Conservation (phyloP, 352 stramenopile species). For the Globisporangium camurandrum region DNA sequence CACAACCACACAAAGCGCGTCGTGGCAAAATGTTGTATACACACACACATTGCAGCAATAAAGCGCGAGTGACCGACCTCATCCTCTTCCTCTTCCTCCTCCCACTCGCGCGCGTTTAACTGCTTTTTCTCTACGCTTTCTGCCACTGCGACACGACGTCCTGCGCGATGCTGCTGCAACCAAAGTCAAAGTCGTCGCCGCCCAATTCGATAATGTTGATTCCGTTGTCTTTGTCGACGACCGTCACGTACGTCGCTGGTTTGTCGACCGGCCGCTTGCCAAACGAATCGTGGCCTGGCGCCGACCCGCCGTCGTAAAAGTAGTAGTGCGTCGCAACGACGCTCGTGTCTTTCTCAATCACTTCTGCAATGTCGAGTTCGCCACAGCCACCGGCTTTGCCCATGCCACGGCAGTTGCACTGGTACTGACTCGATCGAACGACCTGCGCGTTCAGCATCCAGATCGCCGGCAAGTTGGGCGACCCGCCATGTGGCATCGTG, state of each 20-base stretch:
- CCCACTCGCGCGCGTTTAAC: slow-evolving; percentile 20
- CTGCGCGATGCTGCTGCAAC: slow-evolving; percentile 28
- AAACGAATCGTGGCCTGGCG: slow-evolving; percentile 59
- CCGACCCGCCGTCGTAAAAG: slow-evolving; percentile 54
- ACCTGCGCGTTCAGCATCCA: slow-evolving; percentile 72
- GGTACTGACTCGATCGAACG: slow-evolving; percentile 65
- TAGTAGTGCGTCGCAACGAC: slow-evolving; percentile 76
- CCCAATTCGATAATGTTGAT: slow-evolving; percentile 63
- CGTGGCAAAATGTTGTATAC: too few species aligned
- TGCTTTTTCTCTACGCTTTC: slow-evolving; percentile 29
- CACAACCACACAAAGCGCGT: too few species aligned
- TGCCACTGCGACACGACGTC: slow-evolving; percentile 57
- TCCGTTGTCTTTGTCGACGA: slow-evolving; percentile 59
- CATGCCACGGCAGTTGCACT: slow-evolving; percentile 74
- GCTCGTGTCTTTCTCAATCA: slow-evolving; percentile 51
- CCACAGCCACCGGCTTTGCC: slow-evolving; percentile 57
- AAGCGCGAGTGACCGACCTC: too few species aligned
- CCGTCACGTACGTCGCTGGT: slow-evolving; percentile 55
- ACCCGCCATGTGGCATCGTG: slow-evolving; percentile 34
- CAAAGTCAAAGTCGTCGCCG: slow-evolving; percentile 60
- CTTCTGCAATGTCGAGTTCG: slow-evolving; percentile 74
- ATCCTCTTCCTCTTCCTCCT: slow-evolving; percentile 32
- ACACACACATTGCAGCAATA: too few species aligned
- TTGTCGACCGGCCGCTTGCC: slow-evolving; percentile 33
- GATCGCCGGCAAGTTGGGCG: slow-evolving; percentile 56